Evolutionary conservation across 2,329 filamentous ascomycete genomes (phyloP), one percentile per base, ranked within the genome.

Genomic region (Dendrostoma leiphaemia): DNA sequence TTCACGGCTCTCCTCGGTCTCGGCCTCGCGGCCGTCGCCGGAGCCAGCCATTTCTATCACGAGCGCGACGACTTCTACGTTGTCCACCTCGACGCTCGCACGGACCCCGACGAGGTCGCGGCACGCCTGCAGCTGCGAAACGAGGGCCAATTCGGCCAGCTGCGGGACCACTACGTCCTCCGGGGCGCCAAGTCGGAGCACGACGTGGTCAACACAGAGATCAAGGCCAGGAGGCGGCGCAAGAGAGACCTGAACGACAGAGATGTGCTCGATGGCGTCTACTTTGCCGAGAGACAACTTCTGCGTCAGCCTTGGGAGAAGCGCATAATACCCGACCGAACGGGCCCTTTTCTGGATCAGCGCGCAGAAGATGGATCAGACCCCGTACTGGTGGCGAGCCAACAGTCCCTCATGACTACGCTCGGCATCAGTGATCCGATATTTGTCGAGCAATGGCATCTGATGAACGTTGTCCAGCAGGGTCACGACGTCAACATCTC

Each of bases 401-500:
- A 88, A 61, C 70, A 80, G 46, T 71, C 79, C 5, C 74, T 95
- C 44, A 85, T 85, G 61, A 71, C 78, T 48, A 74, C 78, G 2
- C 77, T 99, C n/a, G 77, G 78, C 13, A 97, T 99, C 60, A 71
- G 76, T 29, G 94, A 99, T 65, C 94, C 94, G 17, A 96, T 96
- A 49, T 99, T 97, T 72, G 78, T 82, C 38, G 88, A 95, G 53
- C 94, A 99, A 72, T 99, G 94, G 94, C 94, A 99, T 78, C 76
- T 99, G 44, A 86, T 89, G 75, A 99, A 99, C 68, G 79, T 88
- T 0, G 68, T 88, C 6, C 85, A 96, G 63, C 68, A 84, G 1
- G 93, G 92, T 6, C 90, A 97, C 71, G 94, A 99, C 68, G 82
- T 99, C 65, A 99, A 99, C 65, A 91, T 97, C n/a, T 96, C 91